Percentiles rank a stretch among this genome's conserved stretches.
Evolutionary conservation across 306 rosid species (phyloP).

Genomic region (Quercus variabilis): DNA sequence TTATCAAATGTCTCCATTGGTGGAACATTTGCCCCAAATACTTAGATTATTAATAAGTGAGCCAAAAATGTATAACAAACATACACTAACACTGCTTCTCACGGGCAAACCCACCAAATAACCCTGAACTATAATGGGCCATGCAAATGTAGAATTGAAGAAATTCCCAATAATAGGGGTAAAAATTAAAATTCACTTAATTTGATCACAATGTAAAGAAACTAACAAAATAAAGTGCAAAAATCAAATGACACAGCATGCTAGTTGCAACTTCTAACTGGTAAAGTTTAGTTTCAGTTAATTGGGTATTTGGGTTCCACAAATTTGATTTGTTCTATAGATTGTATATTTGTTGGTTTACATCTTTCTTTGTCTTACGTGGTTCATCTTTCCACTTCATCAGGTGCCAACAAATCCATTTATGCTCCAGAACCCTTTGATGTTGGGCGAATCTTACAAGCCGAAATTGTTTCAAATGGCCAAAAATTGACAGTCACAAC

Average conservation of each 20-base stretch:
- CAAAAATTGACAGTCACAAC: slow-evolving; percentile 58
- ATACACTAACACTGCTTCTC: neutral
- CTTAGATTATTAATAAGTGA: neutral
- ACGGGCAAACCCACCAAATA: neutral
- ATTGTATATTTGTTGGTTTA: neutral
- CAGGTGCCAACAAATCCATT: slow-evolving; percentile 64
- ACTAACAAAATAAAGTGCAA: neutral
- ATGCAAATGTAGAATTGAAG: neutral
- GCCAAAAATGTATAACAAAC: neutral
- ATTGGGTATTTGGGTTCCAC: neutral
- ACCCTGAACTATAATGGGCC: neutral
- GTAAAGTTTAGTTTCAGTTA: neutral
- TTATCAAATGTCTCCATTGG: neutral
- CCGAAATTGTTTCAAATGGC: slow-evolving; percentile 63
- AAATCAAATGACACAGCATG: neutral
- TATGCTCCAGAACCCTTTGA: slow-evolving; percentile 95
- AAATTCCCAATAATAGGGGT: neutral
- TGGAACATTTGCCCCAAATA: neutral
- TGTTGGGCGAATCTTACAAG: slow-evolving; percentile 85
- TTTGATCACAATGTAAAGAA: neutral
- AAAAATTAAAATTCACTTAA: neutral
- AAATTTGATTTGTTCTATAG: neutral
- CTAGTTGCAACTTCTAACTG: neutral
- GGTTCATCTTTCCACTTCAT: slow-evolving; percentile 21
- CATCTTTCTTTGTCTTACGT: slow-evolving; percentile 16